Conservation (phyloP, 768 basidiomycete species). For the Mycena rosella region DNA sequence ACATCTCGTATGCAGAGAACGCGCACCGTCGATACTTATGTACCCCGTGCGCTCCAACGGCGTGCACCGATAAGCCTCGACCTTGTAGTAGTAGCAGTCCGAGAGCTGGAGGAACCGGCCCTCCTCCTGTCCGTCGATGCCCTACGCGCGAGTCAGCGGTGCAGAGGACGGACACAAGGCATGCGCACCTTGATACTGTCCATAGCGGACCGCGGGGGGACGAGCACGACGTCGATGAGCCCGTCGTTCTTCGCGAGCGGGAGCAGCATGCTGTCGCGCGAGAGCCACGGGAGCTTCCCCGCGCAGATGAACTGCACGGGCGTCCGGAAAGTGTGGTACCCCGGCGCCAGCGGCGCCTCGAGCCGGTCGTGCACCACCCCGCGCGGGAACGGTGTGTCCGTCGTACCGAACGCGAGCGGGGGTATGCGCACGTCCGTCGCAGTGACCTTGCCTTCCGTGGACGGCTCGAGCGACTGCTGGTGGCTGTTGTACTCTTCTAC, state of each 20-base stretch:
- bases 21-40: conserved; percentile 62
- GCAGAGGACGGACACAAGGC: neutral
- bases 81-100: conserved; percentile 65
- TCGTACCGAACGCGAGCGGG: conserved; percentile 40
- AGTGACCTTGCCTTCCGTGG: conserved; percentile 4
- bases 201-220: conserved; percentile 22
- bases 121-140: conserved; percentile 37
- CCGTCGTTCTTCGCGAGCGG: conserved; percentile 59
- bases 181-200: conserved; percentile 25
- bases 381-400: conserved; percentile 24
- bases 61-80: conserved; percentile 61
- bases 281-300: conserved; percentile 35
- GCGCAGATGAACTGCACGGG: conserved; percentile 53
- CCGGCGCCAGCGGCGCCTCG: conserved; percentile 31
- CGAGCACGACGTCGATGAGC: conserved; percentile 51
- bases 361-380: conserved; percentile 28
- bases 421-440: conserved; percentile 31
- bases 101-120: conserved; percentile 24
- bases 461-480: conserved; percentile 16
- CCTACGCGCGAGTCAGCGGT: neutral
- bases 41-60: conserved; percentile 55
- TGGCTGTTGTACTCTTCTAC: conserved; percentile 47
- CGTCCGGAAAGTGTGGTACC: conserved; percentile 65
- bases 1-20: neutral
- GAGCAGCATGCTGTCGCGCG: conserved; percentile 38